Conservation (phyloP, 495 filamentous ascomycete genomes). For the Apiosordaria backusii region DNA sequence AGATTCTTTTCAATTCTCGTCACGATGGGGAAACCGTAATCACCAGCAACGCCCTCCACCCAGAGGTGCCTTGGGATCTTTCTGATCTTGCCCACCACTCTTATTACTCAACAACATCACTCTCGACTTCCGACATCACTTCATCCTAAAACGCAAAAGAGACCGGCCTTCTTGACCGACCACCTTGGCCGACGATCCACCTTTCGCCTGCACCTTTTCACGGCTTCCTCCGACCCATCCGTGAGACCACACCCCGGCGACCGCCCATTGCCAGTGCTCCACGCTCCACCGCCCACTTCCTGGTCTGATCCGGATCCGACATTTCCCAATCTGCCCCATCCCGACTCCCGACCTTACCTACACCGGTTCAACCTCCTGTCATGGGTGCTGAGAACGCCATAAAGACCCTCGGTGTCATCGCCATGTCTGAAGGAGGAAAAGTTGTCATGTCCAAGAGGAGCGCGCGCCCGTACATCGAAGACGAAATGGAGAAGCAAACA, state of each 20-base stretch:
- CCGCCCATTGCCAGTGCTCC: not conserved
- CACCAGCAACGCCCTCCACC: not conserved
- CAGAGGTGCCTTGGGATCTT: not conserved
- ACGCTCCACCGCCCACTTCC: not conserved
- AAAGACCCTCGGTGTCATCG: not conserved
- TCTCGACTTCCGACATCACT: not conserved
- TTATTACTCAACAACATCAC: not conserved
- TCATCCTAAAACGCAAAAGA: not conserved
- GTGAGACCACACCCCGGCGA: slow-evolving; percentile 1
- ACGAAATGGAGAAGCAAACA: slow-evolving; percentile 20
- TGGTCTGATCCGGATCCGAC: not conserved
- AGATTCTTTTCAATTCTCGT: not conserved
- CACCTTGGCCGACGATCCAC: slow-evolving; percentile 1
- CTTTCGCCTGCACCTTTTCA: not conserved
- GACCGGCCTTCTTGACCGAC: not conserved
- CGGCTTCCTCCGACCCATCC: not conserved
- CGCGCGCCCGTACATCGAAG: slow-evolving; percentile 22
- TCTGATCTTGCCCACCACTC: slow-evolving; percentile 1
- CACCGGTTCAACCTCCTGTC: not conserved
- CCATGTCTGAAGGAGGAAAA: slow-evolving; percentile 21
- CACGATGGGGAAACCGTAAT: not conserved
- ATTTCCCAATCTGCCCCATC: not conserved
- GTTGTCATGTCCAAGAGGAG: slow-evolving; percentile 30
- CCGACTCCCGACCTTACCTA: not conserved
- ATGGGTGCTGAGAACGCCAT: not conserved